Conservation (phyloP, 2,329 filamentous ascomycete genomes). For the Trichoderma hamatum region DNA sequence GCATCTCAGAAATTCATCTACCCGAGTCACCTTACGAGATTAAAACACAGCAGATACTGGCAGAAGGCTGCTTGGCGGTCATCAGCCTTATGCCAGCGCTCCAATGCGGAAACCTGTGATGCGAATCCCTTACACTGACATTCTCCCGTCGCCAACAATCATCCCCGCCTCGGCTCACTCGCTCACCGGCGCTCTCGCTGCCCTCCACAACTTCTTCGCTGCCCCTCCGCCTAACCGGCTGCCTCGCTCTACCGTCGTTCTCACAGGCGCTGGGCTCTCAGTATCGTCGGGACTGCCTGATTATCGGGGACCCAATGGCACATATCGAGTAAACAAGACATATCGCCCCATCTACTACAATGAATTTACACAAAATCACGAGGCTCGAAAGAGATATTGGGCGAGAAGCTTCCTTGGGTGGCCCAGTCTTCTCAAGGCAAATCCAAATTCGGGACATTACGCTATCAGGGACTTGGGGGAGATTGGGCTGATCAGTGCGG, state of each 20-base stretch:
- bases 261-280: slow-evolving; percentile 86
- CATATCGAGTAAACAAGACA: slow-evolving; percentile 86
- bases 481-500: slow-evolving; percentile 71
- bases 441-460: slow-evolving; percentile 77
- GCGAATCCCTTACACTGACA: slow-evolving; percentile 88
- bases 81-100: slow-evolving; percentile 16
- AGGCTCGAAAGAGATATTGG: slow-evolving; percentile 92
- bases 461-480: slow-evolving; percentile 73
- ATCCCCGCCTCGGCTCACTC: slow-evolving; percentile 73
- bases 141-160: slow-evolving; percentile 74
- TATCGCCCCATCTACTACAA: slow-evolving; percentile 92
- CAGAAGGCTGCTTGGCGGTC: not conserved
- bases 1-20: not conserved
- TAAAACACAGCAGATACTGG: not conserved
- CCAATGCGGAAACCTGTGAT: slow-evolving; percentile 72
- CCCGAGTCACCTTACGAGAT: too few species aligned
- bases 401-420: slow-evolving; percentile 92
- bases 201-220: slow-evolving; percentile 75
- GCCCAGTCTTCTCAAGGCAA: slow-evolving; percentile 77
- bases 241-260: slow-evolving; percentile 52
- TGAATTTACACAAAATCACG: slow-evolving; percentile 82
- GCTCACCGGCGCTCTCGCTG: slow-evolving; percentile 71
- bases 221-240: slow-evolving; percentile 57
- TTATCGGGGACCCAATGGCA: slow-evolving; percentile 87
- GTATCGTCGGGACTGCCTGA: slow-evolving; percentile 92